Base-by-base conservation (phyloP, 1,284 basidiomycete species). In the Ustilago tritici region DNA sequence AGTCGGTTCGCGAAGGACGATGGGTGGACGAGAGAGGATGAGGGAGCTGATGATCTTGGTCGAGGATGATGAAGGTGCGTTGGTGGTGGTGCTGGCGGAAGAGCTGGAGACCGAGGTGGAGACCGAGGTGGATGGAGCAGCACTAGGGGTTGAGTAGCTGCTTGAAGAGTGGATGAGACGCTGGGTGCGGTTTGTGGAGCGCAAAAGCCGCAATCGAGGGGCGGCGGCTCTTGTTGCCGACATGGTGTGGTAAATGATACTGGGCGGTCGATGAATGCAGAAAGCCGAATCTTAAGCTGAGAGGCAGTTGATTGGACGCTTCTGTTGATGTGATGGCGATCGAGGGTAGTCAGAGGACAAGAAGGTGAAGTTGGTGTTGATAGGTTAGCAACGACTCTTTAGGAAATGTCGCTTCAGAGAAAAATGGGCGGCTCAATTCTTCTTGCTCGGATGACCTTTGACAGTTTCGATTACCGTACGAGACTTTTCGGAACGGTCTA, bases 1-100 rank as follows among this genome's bases (percentile, higher is more conserved):
- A 8, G 90, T 91, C 0, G 92, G 93, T 0, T 91, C 90, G 43
- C 91, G 91, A 0, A 94, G 93, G 56, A 98, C 87, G 70, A 94
- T 89, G 4, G 95, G 95, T 1, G 93, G 89, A 50, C 95, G 92
- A 86, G 94, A 95, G 68, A 97, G 89, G 70, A 98, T 89, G 76
- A 96, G 83, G 8, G 88, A 87, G 31, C 88, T 87, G 59, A 81
- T 82, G 62, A 89, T 82, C 56, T 55, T 69, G 41, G 69, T 56
- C 4, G 70, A 69, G 1, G 61, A 61, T 10, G 69, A 59, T 28
- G 23, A 28, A 28, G 23, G 23, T 28, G 23, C 23, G 23, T 28
- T 28, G 35, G 54, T 43, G 57, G 49, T 28, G 19, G 68, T n/a
- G 23, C 62, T 61, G 19, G 61, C 12, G 11, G 67, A 36, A 28